Percentiles rank a stretch among this genome's conserved stretches.
Conservation (phyloP, 192 early-diverging fungal species). For the Radiomyces spectabilis region DNA sequence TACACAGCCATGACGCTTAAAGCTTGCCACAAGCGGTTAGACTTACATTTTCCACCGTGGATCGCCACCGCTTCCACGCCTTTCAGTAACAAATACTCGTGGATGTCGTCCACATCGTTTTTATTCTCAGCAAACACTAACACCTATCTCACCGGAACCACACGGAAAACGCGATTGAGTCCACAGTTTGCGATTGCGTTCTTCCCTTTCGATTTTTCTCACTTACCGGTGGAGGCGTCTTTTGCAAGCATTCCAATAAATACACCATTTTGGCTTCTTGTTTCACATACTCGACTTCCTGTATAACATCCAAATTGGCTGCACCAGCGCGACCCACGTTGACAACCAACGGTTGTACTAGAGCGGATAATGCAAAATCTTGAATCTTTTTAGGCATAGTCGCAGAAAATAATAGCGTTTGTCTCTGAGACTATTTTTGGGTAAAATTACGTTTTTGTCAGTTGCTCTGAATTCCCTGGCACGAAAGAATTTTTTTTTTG, state of each 20-base stretch:
- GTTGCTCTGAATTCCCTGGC: not conserved
- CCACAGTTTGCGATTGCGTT: too few relatives aligned
- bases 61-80: constrained; percentile 92
- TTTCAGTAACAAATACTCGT: constrained; percentile 92
- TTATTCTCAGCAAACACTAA: constrained; percentile 98
- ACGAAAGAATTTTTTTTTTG: not conserved
- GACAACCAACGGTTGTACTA: constrained; percentile 87
- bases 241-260: constrained; percentile 91
- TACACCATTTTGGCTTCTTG: constrained; percentile 94
- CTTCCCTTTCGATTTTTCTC: too few relatives aligned
- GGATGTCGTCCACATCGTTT: constrained; percentile 98
- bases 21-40: not conserved
- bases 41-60: constrained; percentile 86
- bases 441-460: not conserved
- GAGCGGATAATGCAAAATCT: constrained; percentile 85
- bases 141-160: too few relatives aligned
- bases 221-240: constrained; percentile 86
- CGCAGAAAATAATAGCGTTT: constrained; percentile 89
- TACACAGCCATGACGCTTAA: constrained; percentile 6
- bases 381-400: constrained; percentile 97
- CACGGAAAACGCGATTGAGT: too few relatives aligned
- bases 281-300: constrained; percentile 97
- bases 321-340: constrained; percentile 97
- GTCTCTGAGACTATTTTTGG: constrained; percentile 66
- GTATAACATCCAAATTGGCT: constrained; percentile 93